phyloP scores from a whole-genome alignment of 768 basidiomycete species.

The Phaeotremella fagi region DNA sequence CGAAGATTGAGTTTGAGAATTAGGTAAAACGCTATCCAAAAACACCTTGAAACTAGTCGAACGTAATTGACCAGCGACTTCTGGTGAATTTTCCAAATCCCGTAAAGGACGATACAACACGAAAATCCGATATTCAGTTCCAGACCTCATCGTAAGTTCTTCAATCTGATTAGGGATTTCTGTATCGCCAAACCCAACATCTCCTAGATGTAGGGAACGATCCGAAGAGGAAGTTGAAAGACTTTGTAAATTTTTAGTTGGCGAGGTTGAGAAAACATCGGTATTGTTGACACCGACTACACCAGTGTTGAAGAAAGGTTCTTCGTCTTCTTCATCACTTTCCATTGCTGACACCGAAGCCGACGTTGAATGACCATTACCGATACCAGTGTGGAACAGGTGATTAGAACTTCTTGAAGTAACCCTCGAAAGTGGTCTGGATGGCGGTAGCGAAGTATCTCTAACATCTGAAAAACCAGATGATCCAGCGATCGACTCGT shows the following conservation, averaged over 20 bases:
- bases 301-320: conserved; percentile 30
- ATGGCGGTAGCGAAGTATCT: conserved; percentile 26
- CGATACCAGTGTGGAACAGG: conserved; percentile 13
- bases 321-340: conserved; percentile 28
- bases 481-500: neutral
- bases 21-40: too few species aligned
- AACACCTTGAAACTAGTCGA: conserved; percentile 36
- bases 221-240: neutral
- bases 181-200: conserved; percentile 11
- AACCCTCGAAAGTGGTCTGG: conserved; percentile 31
- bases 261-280: conserved; percentile 4
- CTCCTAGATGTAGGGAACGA: conserved; percentile 1
- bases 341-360: conserved; percentile 13
- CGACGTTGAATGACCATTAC: too few species aligned
- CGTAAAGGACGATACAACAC: conserved; percentile 31
- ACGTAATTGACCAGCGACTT: conserved; percentile 28
- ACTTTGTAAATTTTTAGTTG: neutral
- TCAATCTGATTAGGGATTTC: conserved; percentile 41
- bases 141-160: conserved; percentile 42
- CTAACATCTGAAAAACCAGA: conserved; percentile 3
- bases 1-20: too few species aligned
- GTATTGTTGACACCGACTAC: too few species aligned
- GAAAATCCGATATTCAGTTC: conserved; percentile 42
- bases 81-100: conserved; percentile 18
- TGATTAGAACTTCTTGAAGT: conserved; percentile 28